Base-by-base conservation (phyloP, 2,329 filamentous ascomycete species). In the Fusarium bactridioides region DNA sequence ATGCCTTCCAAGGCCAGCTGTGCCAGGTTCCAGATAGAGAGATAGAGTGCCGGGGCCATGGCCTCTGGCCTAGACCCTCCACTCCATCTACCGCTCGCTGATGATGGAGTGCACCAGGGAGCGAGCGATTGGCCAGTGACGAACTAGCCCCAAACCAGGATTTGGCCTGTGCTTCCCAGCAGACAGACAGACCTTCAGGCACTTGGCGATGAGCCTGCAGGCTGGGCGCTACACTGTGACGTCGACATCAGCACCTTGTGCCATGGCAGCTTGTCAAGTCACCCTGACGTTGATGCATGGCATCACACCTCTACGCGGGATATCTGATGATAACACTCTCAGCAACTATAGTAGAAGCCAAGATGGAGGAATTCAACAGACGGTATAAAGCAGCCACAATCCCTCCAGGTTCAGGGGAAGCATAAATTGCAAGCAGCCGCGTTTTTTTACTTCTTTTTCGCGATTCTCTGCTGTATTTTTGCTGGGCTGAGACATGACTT, bases 401-500 rank as follows among this genome's bases (percentile, higher is more conserved):
- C 19, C 51, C 55, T 58, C 7, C 13, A 50, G 3, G 10, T 8
- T n/a, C 19, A 58, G 41, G 55, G 31, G 31, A 50, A 58, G 13
- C 27, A 21, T 63, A 23, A 25, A 33, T 33, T 43, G 43, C 23
- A 35, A 65, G 18, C 53, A 55, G 53, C 59, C 16, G 41, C 41
- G 35, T 51, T 16, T 57, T n/a, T 48, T 73, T 41, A 21, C 41
- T 61, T 54, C 19, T 44, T 40, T 23, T 59, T 54, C 45, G 19
- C 40, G 41, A 50, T 29, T 48, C 59, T 60, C 37, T 45, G 54
- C 27, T 25, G 57, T 33, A 31, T 25, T 29, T 29, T 16, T 33
- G 43, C 54, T 48, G 59, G 70, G 67, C 72, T 79, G 77, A 80
- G 78, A 79, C 79, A 79, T 75, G 75, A 75, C 72, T 76, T 76